Base-by-base conservation (phyloP, 2,329 filamentous ascomycete genomes). In the Aaosphaeria arxii region DNA sequence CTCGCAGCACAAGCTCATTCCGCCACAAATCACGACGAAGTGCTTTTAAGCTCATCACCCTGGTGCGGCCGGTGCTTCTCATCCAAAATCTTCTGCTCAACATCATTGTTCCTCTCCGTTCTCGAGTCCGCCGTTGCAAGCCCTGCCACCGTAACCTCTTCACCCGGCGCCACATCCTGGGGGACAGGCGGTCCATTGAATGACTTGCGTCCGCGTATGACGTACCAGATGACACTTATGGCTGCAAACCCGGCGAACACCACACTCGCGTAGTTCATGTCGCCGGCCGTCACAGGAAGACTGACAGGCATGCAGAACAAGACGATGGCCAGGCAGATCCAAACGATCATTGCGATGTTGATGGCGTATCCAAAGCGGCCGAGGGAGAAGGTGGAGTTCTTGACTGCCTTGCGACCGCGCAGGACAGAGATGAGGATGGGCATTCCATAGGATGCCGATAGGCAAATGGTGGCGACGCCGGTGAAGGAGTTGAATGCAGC, bases 401-500 rank as follows among this genome's bases (percentile, higher is more conserved):
- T 75, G n/a, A 91, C 81, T 33, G 82, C 78, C 45, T 80, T 76
- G n/a, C 88, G 80, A 7, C 84, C 78, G 11, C 85, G 81, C 1
- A 90, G 57, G 3, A 91, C 71, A 7, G 79, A 86, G 49, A 91
- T 84, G 7, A 90, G 71, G 46, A 91, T 89, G 0, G 88, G 88
- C 11, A 90, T 77, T 11, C 85, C 87, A 66, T 91, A 91, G 0
- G 86, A 89, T 4, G 84, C 83, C 0, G 83, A 86, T 0, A 91
- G 79, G 55, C 87, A 90, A 63, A 91, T 90, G 4, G 87, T 91
- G 1, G 87, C 88, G 1, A 90, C 87, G 30, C 87, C 87, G 0
- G 87, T 91, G 69, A 91, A 91, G 7, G 83, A 85, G 74, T 86
- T 87, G 74, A 91, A 91, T 0, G 88, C 88, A 0, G 87, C 86